These are phyloP conservation scores for Botryotinia calthae DNA, from an alignment of 2,329 filamentous ascomycete genomes.

Conservation along the genomic window DNA sequence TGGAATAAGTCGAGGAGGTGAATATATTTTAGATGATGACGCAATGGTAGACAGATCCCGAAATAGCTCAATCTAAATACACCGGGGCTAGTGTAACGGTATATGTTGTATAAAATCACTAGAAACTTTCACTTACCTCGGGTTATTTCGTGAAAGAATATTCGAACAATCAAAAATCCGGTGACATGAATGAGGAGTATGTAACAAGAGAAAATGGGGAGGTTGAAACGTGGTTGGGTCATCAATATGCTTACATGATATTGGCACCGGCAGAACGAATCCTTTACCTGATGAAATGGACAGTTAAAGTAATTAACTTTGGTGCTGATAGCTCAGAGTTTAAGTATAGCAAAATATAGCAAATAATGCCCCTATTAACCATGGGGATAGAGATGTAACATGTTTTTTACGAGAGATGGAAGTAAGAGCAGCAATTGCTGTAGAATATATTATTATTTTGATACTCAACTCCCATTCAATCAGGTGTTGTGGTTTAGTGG, in stretches of 20 bases:
- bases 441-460: accelerated
- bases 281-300: accelerated
- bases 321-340: background rate
- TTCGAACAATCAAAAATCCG: no score
- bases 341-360: background rate
- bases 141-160: accelerated
- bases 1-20: accelerated
- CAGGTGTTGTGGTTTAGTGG: slow-evolving; percentile 20
- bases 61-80: background rate
- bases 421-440: accelerated
- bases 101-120: no score
- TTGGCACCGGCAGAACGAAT: background rate
- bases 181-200: no score
- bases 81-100: accelerated
- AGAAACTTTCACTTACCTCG: accelerated
- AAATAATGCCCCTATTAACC: accelerated
- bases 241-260: background rate
- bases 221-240: no score
- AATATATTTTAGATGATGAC: no score
- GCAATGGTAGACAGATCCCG: no score
- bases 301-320: background rate
- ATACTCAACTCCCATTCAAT: accelerated
- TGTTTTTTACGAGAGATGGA: background rate
- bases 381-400: background rate
- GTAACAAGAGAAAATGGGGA: no score